These are phyloP conservation scores for Paramecium tetraurelia DNA, from an alignment of 73 alveolate species.

Conservation along the genomic window DNA sequence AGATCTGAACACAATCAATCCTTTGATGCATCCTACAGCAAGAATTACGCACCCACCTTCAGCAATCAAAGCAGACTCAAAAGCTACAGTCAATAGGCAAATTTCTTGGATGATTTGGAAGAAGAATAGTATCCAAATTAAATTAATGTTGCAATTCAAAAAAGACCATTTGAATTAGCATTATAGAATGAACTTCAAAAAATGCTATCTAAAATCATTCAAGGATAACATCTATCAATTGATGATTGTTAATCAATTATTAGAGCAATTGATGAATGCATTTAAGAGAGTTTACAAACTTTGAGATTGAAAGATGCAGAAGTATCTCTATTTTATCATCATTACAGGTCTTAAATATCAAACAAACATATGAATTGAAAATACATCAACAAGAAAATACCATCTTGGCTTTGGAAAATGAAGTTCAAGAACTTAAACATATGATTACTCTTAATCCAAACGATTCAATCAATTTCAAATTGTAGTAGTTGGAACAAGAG, in stretches of 20 bases:
- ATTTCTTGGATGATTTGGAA: constrained; percentile 39
- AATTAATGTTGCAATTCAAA: constrained; percentile 27
- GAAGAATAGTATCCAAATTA: constrained; percentile 39
- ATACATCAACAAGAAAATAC: not conserved
- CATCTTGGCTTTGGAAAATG: constrained; percentile 15
- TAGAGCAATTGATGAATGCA: constrained; percentile 13
- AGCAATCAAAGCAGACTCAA: constrained; percentile 22
- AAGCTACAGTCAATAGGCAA: constrained; percentile 20
- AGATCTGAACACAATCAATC: constrained; percentile 45
- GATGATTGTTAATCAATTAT: not conserved
- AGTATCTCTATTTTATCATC: not conserved
- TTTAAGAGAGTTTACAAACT: not conserved
- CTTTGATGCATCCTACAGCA: constrained; percentile 31
- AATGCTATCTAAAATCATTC: not conserved
- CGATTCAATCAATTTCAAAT: not conserved
- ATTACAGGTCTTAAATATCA: not conserved
- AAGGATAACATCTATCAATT: not conserved
- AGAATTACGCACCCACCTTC: constrained; percentile 1
- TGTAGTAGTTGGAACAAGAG: not conserved
- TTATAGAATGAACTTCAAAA: constrained; percentile 38
- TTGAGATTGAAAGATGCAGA: constrained; percentile 1
- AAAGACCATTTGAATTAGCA: not conserved
- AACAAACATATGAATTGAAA: constrained; percentile 4
- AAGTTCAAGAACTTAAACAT: constrained; percentile 7
- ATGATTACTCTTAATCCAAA: not conserved